Conservation (phyloP, 257 asterid genomes). For the Coffea canephora region DNA sequence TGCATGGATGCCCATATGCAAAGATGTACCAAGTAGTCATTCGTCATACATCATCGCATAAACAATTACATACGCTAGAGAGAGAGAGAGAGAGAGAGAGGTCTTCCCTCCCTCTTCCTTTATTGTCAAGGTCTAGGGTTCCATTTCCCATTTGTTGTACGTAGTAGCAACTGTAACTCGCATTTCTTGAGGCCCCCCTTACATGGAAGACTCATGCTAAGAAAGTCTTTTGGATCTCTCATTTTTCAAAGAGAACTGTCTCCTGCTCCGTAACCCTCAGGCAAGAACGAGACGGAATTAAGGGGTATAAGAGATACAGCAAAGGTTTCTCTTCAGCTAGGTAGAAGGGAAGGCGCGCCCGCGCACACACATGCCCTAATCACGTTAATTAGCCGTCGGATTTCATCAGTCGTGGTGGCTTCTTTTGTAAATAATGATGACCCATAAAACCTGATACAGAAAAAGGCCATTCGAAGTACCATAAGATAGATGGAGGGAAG, state of each 20-base stretch:
- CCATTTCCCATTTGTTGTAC: constrained; percentile 35
- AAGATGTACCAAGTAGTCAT: not conserved
- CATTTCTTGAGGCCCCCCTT: constrained; percentile 14
- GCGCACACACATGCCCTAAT: no score
- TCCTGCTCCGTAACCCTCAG: not conserved
- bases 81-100: constrained; percentile 25
- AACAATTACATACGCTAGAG: constrained; percentile 26
- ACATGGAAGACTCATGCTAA: constrained; percentile 19
- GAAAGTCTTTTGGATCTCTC: constrained; percentile 3
- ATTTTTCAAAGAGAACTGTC: constrained; percentile 1
- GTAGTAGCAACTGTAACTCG: not conserved
- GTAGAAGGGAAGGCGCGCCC: not conserved
- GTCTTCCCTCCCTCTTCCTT: constrained; percentile 42
- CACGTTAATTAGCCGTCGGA: not conserved
- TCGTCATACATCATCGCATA: constrained; percentile 18
- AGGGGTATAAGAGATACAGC: not conserved
- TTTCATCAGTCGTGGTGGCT: not conserved
- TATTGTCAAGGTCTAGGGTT: constrained; percentile 53
- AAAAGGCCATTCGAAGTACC: not conserved
- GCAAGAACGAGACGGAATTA: not conserved
- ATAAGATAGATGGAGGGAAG: constrained; percentile 37
- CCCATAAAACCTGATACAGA: not conserved
- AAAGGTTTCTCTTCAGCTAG: not conserved
- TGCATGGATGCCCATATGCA: constrained; percentile 22
- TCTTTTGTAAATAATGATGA: not conserved